Percentiles rank a stretch among this genome's conserved stretches.
Conservation (phyloP, 345 rosid species). For the Linum trigynum region DNA sequence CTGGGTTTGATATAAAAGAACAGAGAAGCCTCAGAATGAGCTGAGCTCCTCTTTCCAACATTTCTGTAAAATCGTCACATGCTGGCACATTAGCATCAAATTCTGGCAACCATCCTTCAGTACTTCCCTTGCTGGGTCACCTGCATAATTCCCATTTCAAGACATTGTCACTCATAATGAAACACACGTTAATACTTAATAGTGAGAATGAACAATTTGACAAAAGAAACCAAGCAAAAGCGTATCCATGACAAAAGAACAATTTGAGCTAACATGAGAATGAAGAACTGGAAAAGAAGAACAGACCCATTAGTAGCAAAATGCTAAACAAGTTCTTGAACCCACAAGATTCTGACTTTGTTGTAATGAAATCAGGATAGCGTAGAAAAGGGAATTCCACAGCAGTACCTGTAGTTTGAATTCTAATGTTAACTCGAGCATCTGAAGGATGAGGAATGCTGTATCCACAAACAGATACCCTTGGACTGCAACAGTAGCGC, state of each 20-base stretch:
- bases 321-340: background rate
- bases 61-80: no score
- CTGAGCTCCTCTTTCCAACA: no score
- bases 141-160: slow-evolving; percentile 27
- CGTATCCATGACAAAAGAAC: background rate
- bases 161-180: background rate
- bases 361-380: background rate
- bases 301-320: background rate
- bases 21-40: no score
- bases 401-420: slow-evolving; percentile 81
- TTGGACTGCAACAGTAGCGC: slow-evolving; percentile 43
- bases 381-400: background rate
- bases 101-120: slow-evolving; percentile 74
- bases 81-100: slow-evolving; percentile 67
- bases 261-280: background rate
- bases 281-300: background rate
- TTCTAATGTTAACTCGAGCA: slow-evolving; percentile 62
- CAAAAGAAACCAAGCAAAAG: no score
- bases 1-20: no score
- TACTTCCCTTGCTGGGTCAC: slow-evolving; percentile 75
- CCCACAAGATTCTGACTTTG: background rate
- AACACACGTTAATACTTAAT: no score
- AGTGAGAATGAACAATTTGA: no score
- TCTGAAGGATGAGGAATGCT: slow-evolving; percentile 93
- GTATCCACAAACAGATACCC: slow-evolving; percentile 61